Conservation (phyloP, 345 rosid genomes). For the Murraya koenigii region DNA sequence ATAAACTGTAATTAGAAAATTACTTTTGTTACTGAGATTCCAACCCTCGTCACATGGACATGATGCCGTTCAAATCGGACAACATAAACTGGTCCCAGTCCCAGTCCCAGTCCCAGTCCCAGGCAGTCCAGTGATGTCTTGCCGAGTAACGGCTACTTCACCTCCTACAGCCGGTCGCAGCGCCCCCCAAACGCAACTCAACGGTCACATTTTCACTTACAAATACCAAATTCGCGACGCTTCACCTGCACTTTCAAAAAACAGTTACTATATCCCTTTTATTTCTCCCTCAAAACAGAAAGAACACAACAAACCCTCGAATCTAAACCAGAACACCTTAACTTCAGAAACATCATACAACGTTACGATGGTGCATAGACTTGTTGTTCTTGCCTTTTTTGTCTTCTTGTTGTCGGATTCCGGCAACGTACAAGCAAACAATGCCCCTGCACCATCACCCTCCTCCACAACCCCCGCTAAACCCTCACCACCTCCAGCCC, state of each 20-base stretch:
- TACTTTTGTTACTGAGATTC: not conserved
- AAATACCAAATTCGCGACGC: slow-evolving; percentile 20
- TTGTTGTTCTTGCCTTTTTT: slow-evolving; percentile 13
- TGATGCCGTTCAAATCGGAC: not conserved
- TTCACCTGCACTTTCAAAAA: not conserved
- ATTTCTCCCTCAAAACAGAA: not conserved
- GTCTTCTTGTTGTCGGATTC: slow-evolving; percentile 22
- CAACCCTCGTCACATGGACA: not conserved
- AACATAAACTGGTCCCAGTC: not conserved
- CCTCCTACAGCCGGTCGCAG: slow-evolving; percentile 27
- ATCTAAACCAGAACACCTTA: not conserved
- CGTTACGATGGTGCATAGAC: slow-evolving; percentile 13
- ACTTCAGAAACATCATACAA: not conserved
- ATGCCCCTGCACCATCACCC: slow-evolving; percentile 48
- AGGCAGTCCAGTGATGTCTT: slow-evolving; percentile 25
- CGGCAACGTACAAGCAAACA: slow-evolving; percentile 25
- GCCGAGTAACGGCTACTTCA: slow-evolving; percentile 51
- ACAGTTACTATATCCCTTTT: not conserved
- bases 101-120: slow-evolving; percentile 8
- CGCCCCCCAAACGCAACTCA: slow-evolving; percentile 21
- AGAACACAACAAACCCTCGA: not conserved
- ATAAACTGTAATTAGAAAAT: too few species aligned
- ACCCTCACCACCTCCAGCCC: slow-evolving; percentile 13
- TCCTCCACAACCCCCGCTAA: not conserved
- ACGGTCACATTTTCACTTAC: slow-evolving; percentile 47